phyloP scores from a whole-genome alignment of 257 asterid species.

The Solanum acaule region DNA sequence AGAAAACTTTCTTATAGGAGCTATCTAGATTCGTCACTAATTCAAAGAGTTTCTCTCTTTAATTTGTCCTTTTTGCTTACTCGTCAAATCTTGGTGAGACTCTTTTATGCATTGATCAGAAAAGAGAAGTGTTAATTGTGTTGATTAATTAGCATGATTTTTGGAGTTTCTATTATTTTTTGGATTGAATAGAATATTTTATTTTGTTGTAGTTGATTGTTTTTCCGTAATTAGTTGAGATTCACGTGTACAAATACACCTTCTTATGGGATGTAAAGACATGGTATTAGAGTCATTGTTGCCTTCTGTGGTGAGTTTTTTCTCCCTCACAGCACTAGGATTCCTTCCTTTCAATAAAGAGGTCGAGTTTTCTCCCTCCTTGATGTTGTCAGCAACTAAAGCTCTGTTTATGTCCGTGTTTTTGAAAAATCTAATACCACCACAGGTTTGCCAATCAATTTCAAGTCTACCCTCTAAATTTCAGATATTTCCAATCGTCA shows the following conservation, averaged over 20 bases:
- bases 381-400: neutral
- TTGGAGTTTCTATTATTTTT: neutral
- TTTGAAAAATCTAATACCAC: neutral
- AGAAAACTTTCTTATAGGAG: neutral
- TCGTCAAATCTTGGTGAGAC: neutral
- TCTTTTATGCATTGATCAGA: neutral
- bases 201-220: neutral
- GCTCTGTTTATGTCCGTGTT: neutral
- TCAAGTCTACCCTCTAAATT: neutral
- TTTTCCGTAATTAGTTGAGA: neutral
- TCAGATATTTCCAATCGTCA: neutral
- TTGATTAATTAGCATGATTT: neutral
- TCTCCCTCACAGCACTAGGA: neutral
- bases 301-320: neutral
- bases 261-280: neutral
- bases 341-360: neutral
- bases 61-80: neutral
- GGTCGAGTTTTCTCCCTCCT: neutral
- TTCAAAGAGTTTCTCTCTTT: neutral
- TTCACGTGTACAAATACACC: neutral
- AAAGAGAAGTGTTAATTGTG: neutral
- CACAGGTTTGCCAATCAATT: neutral
- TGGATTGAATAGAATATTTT: neutral
- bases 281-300: neutral
- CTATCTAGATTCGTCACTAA: neutral